phyloP scores from a whole-genome alignment of 345 rosid species.

The Rubroshorea leprosula region DNA sequence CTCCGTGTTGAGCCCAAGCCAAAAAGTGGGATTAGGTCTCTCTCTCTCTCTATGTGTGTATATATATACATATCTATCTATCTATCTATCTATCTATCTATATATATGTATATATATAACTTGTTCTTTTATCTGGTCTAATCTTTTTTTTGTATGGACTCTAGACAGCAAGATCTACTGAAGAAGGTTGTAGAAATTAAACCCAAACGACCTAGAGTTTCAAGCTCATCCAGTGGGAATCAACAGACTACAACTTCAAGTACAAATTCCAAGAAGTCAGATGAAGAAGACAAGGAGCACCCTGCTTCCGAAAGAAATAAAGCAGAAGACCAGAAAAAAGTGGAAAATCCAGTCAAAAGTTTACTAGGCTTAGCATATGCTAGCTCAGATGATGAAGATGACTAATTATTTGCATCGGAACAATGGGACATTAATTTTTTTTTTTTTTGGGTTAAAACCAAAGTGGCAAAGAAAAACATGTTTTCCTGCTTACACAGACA shows the following conservation, averaged over 20 bases:
- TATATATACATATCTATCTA: no score
- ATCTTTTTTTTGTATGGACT: neutral
- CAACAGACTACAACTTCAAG: conserved; percentile 25
- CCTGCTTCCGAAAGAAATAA: conserved; percentile 16
- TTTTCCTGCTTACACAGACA: neutral
- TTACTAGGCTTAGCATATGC: conserved; percentile 80
- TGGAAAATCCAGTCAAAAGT: conserved; percentile 45
- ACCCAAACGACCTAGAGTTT: conserved; percentile 58
- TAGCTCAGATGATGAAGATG: conserved; percentile 77
- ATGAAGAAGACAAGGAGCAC: conserved; percentile 25
- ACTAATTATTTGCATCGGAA: conserved; percentile 7
- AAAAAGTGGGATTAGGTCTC: conserved; percentile 88
- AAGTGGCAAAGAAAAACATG: neutral
- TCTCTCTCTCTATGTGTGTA: conserved; percentile 7
- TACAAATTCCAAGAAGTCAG: conserved; percentile 20
- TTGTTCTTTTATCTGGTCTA: no score
- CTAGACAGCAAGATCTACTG: conserved; percentile 85
- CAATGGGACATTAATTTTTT: neutral
- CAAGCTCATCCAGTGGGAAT: conserved; percentile 25
- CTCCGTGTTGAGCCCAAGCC: conserved; percentile 96
- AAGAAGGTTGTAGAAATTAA: conserved; percentile 86
- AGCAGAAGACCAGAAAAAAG: conserved; percentile 19
- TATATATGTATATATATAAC: no score
- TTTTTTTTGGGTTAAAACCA: no score
- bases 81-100: no score